Evolutionary conservation across 805 yeast genomes (phyloP).

Genomic region (Zygosaccharomyces gambellarensis): DNA sequence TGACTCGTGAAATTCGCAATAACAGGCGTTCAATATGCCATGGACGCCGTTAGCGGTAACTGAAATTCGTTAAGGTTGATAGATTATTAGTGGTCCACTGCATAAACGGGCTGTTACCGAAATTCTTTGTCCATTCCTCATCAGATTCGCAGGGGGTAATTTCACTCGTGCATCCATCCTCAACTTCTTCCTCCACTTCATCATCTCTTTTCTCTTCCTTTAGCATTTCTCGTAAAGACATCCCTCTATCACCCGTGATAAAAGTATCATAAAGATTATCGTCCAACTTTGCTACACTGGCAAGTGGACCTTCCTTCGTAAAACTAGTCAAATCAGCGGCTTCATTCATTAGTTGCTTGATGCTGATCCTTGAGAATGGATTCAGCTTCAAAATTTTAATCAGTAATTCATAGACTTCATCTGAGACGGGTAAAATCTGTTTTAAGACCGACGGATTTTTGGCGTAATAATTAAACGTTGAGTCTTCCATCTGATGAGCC

Average conservation of each 20-base stretch:
- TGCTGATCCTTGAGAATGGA: conserved; percentile 33
- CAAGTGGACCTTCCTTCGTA: conserved; percentile 25
- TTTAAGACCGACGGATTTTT: conserved; percentile 50
- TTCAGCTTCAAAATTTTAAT: conserved; percentile 30
- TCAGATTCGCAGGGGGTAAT: conserved; percentile 5
- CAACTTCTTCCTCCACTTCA: conserved; percentile 7
- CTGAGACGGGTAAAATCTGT: conserved; percentile 68
- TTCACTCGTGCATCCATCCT: conserved; percentile 11
- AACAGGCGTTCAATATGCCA: neutral
- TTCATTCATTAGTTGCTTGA: conserved; percentile 20
- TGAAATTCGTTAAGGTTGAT: conserved; percentile 20
- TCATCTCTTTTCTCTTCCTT: conserved; percentile 14
- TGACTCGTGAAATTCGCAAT: conserved; percentile 12
- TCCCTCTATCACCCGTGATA: conserved; percentile 18
- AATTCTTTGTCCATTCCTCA: conserved; percentile 6
- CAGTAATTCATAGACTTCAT: conserved; percentile 52
- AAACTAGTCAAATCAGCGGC: conserved; percentile 26
- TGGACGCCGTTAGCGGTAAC: conserved; percentile 11
- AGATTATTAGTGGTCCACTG: conserved; percentile 17
- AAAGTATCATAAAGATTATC: conserved; percentile 15
- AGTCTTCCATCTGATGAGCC: conserved; percentile 57
- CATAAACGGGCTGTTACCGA: conserved; percentile 7
- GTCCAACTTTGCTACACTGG: conserved; percentile 21
- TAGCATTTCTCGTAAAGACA: conserved; percentile 19
- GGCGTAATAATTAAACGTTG: conserved; percentile 61